phyloP scores from a whole-genome alignment of 306 rosid genomes.

The Fragaria ananassa region DNA sequence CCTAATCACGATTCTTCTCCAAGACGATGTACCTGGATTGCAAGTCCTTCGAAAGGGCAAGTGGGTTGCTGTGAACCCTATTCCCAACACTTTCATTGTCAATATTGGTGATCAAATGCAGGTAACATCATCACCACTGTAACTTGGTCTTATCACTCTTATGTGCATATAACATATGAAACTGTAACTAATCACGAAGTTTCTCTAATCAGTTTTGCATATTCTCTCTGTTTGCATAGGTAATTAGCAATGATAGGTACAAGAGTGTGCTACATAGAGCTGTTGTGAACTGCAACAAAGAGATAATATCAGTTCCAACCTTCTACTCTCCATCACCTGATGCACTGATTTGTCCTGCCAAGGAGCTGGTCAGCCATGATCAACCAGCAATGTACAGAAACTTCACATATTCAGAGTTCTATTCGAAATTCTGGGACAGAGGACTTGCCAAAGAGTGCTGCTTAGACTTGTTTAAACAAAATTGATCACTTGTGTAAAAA shows the following conservation, averaged over 20 bases:
- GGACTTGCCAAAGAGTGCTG: slow-evolving; percentile 41
- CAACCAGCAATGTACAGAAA: slow-evolving; percentile 22
- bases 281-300: slow-evolving; percentile 36
- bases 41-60: slow-evolving; percentile 43
- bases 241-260: slow-evolving; percentile 40
- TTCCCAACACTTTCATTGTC: slow-evolving; percentile 46
- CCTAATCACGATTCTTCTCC: slow-evolving; percentile 48
- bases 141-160: too few relatives aligned
- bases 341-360: slow-evolving; percentile 39
- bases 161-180: neutral
- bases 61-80: slow-evolving; percentile 45
- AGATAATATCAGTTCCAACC: slow-evolving; percentile 50
- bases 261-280: slow-evolving; percentile 54
- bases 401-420: slow-evolving; percentile 41
- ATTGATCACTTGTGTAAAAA: neutral
- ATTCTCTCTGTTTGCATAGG: slow-evolving; percentile 20
- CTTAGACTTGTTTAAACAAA: slow-evolving; percentile 40
- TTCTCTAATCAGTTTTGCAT: neutral
- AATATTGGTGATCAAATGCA: slow-evolving; percentile 60
- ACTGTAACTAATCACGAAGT: neutral
- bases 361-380: slow-evolving; percentile 20
- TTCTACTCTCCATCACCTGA: slow-evolving; percentile 47
- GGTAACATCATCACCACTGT: slow-evolving; percentile 17
- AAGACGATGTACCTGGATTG: slow-evolving; percentile 51
- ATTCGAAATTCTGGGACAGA: slow-evolving; percentile 37